Conservation (phyloP, 2,329 filamentous ascomycete species). For the Triangularia verruculosa region DNA sequence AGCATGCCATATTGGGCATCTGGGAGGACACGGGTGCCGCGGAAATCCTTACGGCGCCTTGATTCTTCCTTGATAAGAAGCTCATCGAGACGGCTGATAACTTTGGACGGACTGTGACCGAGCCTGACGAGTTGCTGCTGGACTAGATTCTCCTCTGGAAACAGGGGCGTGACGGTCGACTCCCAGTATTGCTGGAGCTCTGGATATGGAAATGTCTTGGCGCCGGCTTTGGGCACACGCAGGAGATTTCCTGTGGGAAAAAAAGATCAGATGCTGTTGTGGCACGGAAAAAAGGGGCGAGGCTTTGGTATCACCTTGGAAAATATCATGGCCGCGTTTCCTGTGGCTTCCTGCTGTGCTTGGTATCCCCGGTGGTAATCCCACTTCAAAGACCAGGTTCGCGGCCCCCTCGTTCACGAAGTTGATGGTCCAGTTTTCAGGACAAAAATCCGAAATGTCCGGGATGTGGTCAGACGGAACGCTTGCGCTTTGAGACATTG, state of each 20-base stretch:
- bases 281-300: background rate
- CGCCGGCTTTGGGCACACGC: constrained; percentile 57
- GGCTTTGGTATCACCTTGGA: constrained; percentile 7
- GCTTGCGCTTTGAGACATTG: background rate
- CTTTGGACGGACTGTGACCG: constrained; percentile 36
- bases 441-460: background rate
- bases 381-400: constrained; percentile 69
- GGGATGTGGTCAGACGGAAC: background rate
- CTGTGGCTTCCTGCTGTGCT: constrained; percentile 18
- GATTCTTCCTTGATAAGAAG: constrained; percentile 46
- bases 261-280: background rate
- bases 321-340: background rate
- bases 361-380: background rate
- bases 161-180: constrained; percentile 52
- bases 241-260: constrained; percentile 51
- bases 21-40: constrained; percentile 46
- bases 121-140: constrained; percentile 53
- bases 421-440: constrained; percentile 22
- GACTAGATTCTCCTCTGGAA: constrained; percentile 51
- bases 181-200: constrained; percentile 48
- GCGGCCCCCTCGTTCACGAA: constrained; percentile 69
- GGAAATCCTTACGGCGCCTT: constrained; percentile 41
- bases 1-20: constrained; percentile 64
- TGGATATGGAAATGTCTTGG: constrained; percentile 44
- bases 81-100: constrained; percentile 50